phyloP scores from a whole-genome alignment of 768 basidiomycete genomes.

The Fomitopsis pulvina region DNA sequence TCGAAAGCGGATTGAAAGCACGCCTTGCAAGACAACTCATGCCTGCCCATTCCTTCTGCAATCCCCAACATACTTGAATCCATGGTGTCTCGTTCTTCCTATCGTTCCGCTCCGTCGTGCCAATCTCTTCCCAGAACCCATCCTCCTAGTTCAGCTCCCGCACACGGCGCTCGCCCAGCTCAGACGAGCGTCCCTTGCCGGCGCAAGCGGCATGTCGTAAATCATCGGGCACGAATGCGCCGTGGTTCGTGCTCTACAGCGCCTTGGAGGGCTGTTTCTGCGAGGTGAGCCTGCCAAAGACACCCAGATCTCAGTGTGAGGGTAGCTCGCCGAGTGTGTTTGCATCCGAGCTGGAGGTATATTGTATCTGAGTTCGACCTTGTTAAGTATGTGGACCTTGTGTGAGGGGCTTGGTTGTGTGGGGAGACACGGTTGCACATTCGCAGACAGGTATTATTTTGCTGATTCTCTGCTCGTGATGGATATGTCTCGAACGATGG shows the following conservation, averaged over 20 bases:
- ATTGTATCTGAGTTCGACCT: no score
- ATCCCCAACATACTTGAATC: background rate
- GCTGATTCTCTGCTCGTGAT: no score
- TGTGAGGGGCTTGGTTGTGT: no score
- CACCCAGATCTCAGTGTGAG: background rate
- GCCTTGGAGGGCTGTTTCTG: background rate
- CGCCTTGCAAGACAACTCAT: background rate
- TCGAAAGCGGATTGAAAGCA: no score
- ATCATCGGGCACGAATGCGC: background rate
- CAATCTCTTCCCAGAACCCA: slow-evolving; percentile 2
- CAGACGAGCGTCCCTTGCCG: background rate
- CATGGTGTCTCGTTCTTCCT: background rate
- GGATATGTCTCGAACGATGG: no score
- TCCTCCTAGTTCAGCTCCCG: background rate
- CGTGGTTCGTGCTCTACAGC: background rate
- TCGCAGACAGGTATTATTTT: no score
- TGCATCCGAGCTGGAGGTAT: no score
- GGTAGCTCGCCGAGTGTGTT: background rate
- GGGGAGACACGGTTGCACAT: no score
- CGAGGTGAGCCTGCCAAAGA: background rate
- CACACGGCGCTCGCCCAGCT: background rate
- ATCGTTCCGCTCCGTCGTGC: background rate
- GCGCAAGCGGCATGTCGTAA: background rate
- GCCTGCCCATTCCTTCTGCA: background rate
- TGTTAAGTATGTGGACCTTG: no score